phyloP scores from a whole-genome alignment of 2,329 filamentous ascomycete species.

The Colletotrichum salicis region DNA sequence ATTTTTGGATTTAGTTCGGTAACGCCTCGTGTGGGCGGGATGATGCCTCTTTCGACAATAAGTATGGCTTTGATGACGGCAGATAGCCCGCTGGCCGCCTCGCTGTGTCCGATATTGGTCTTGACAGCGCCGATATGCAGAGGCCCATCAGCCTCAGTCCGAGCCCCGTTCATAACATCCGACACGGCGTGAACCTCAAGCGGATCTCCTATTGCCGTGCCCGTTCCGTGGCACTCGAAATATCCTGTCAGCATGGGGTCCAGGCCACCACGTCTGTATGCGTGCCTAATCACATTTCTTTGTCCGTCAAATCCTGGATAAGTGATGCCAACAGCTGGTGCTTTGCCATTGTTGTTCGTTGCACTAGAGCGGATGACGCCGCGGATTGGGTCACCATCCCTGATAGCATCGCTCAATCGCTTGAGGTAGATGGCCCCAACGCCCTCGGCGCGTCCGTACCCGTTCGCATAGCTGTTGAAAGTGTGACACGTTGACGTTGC shows the following conservation, averaged over 20 bases:
- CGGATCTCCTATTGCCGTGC: conserved; percentile 55
- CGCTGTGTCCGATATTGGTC: conserved; percentile 42
- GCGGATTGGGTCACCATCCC: conserved; percentile 39
- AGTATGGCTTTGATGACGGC: conserved; percentile 42
- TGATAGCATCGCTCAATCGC: conserved; percentile 42
- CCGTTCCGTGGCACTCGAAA: conserved; percentile 58
- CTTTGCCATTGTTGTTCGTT: conserved; percentile 38
- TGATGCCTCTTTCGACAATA: conserved; percentile 41
- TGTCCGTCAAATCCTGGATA: conserved; percentile 39
- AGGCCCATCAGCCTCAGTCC: background rate
- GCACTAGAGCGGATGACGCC: conserved; percentile 36
- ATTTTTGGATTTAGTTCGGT: conserved; percentile 40
- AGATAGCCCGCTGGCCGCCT: conserved; percentile 43
- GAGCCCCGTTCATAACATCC: conserved; percentile 39
- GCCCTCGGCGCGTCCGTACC: conserved; percentile 48
- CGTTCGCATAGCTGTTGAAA: conserved; percentile 47
- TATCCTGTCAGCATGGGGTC: conserved; percentile 40
- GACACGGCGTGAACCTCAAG: conserved; percentile 50
- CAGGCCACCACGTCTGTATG: conserved; percentile 33
- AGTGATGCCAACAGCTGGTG: conserved; percentile 39
- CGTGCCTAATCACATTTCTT: conserved; percentile 32
- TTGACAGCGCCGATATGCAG: conserved; percentile 32
- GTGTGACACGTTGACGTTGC: conserved; percentile 42
- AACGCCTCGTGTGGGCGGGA: conserved; percentile 42
- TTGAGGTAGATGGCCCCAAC: conserved; percentile 46